These are phyloP conservation scores for Asterochloris sp. DNA, from an alignment of 139 green algal species.

Conservation along the genomic window DNA sequence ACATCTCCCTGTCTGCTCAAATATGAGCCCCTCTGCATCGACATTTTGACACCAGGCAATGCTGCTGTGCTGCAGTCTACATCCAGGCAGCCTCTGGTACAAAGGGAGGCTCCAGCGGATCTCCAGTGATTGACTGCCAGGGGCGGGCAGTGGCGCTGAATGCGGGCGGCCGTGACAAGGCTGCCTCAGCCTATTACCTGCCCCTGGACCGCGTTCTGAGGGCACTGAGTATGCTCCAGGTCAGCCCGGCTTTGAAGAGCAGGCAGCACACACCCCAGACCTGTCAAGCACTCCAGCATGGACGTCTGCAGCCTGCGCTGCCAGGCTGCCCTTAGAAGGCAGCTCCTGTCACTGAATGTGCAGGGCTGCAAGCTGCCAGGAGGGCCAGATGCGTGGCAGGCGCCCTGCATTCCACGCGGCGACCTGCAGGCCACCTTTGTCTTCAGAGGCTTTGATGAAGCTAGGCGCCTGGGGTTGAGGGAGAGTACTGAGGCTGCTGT, in stretches of 20 bases:
- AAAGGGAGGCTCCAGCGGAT: conserved; percentile 68
- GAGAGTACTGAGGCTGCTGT: conserved; percentile 70
- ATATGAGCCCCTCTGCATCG: background rate
- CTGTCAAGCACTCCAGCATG: background rate
- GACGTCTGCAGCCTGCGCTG: background rate
- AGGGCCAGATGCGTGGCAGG: conserved; percentile 34
- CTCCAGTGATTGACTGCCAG: conserved; percentile 76
- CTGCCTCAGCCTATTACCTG: conserved; percentile 85
- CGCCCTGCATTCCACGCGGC: conserved; percentile 49
- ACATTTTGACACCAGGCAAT: background rate
- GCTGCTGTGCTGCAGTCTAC: conserved; percentile 45
- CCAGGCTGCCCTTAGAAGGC: background rate
- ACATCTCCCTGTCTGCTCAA: too few relatives aligned
- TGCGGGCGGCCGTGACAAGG: conserved; percentile 84
- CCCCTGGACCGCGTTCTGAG: conserved; percentile 79
- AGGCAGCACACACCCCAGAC: background rate
- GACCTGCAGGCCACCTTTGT: conserved; percentile 79
- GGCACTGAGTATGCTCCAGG: conserved; percentile 70
- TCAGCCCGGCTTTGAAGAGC: background rate
- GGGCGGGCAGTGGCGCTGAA: conserved; percentile 86
- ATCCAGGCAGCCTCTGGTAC: conserved; percentile 76
- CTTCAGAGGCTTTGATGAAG: conserved; percentile 94
- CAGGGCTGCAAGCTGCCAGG: background rate
- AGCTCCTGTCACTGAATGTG: background rate
- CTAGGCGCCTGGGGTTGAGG: conserved; percentile 69